phyloP scores from a whole-genome alignment of 2,329 filamentous ascomycete genomes.

The Juglanconis sp. region DNA sequence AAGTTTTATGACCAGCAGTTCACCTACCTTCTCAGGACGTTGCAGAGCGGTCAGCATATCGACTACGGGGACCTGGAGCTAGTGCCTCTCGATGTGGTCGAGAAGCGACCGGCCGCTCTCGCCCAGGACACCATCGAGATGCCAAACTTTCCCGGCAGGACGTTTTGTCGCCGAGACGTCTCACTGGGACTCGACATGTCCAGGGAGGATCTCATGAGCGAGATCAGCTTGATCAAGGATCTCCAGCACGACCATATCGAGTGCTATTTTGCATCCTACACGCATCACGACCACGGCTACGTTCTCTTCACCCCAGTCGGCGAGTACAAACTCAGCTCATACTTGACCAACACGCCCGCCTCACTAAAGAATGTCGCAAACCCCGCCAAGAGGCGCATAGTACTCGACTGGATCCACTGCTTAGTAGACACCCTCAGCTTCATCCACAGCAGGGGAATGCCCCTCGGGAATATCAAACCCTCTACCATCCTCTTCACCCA shows the following conservation, averaged over 20 bases:
- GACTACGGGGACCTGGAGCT: conserved; percentile 66
- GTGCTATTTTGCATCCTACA: conserved; percentile 70
- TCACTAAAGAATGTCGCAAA: conserved; percentile 62
- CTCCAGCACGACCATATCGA: conserved; percentile 67
- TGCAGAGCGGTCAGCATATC: conserved; percentile 58
- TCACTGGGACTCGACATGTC: conserved; percentile 46
- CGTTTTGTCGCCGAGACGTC: conserved; percentile 58
- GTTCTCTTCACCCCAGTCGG: conserved; percentile 64
- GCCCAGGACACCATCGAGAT: conserved; percentile 59
- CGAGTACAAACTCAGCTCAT: conserved; percentile 65
- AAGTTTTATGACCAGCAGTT: conserved; percentile 71
- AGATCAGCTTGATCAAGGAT: conserved; percentile 55
- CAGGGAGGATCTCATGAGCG: conserved; percentile 55
- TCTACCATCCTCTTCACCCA: conserved; percentile 66
- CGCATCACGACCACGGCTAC: conserved; percentile 60
- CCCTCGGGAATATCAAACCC: conserved; percentile 68
- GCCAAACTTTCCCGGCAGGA: conserved; percentile 55
- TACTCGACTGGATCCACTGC: conserved; percentile 75
- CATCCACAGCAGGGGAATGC: conserved; percentile 61
- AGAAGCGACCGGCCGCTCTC: conserved; percentile 47
- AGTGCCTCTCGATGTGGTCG: conserved; percentile 65
- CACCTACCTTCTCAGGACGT: conserved; percentile 62
- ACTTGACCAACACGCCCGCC: conserved; percentile 61
- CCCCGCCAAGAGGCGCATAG: conserved; percentile 52
- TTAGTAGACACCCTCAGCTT: conserved; percentile 66